A percentile compares a stretch with the other conserved stretches of the same genome.
Evolutionary conservation across 2,329 filamentous ascomycete species (phyloP).

Genomic region (Lecanicillium sp.): DNA sequence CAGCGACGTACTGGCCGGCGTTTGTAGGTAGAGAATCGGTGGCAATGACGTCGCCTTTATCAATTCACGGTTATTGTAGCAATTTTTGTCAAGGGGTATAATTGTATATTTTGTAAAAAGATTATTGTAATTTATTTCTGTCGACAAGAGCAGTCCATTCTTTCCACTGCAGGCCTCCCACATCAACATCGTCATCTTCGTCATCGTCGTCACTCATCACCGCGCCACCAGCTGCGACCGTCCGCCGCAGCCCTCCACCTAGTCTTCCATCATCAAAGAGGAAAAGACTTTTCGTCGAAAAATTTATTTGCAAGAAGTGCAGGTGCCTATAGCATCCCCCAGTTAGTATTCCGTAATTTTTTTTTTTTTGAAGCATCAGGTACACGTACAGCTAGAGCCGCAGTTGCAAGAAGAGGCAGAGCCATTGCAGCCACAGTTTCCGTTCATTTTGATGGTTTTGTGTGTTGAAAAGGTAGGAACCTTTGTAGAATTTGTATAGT

Average conservation of each 20-base stretch:
- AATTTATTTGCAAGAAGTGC: conserved; percentile 9
- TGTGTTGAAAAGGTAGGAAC: neutral
- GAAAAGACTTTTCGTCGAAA: no score
- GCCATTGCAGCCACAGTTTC: conserved; percentile 9
- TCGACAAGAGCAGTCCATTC: neutral
- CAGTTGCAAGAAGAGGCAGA: conserved; percentile 10
- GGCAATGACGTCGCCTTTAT: no score
- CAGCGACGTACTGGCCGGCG: no score
- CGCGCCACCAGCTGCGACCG: no score
- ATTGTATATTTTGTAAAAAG: no score
- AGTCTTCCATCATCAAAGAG: neutral
- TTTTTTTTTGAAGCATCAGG: neutral
- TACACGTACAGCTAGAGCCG: conserved; percentile 8
- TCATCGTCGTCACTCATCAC: conserved; percentile 3
- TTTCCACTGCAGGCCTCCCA: neutral
- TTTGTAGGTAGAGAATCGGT: no score
- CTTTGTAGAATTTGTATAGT: neutral
- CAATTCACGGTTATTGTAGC: no score
- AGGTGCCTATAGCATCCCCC: neutral
- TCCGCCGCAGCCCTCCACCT: no score
- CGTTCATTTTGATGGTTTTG: conserved; percentile 8
- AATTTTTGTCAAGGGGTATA: no score
- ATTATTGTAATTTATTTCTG: neutral
- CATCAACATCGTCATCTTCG: neutral
- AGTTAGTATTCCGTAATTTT: neutral